Conservation (phyloP, 2,329 filamentous ascomycete species). For the Fusarium floridanum region DNA sequence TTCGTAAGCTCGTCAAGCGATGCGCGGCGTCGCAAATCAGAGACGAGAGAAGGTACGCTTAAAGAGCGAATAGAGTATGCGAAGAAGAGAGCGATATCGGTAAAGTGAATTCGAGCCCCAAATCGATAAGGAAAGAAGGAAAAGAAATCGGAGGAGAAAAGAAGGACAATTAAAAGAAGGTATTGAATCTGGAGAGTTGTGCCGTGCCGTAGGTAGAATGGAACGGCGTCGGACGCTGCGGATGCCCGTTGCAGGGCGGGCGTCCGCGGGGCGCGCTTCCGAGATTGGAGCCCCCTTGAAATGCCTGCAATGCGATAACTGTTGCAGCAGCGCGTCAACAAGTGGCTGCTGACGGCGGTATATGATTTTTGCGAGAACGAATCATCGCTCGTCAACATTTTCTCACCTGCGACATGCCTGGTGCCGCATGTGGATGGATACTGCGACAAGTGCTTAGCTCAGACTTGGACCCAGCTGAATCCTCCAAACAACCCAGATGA, state of each 20-base stretch:
- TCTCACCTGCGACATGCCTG: background rate
- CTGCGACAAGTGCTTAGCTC: conserved; percentile 15
- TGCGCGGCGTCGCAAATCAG: background rate
- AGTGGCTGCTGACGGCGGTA: conserved; percentile 18
- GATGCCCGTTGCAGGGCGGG: conserved; percentile 14
- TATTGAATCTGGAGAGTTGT: conserved; percentile 2
- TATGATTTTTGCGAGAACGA: background rate
- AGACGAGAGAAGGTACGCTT: background rate
- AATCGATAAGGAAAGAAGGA: background rate
- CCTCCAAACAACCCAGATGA: background rate
- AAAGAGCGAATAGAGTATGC: conserved; percentile 3
- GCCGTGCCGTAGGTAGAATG: background rate
- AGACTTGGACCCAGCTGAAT: conserved; percentile 2
- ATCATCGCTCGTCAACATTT: background rate
- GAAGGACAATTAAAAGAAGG: conserved; percentile 2
- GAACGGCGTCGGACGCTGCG: conserved; percentile 26
- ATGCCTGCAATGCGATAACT: conserved; percentile 7
- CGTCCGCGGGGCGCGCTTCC: conserved; percentile 37
- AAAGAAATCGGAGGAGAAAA: conserved; percentile 2
- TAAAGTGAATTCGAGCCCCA: background rate
- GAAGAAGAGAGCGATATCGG: background rate
- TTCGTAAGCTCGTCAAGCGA: background rate
- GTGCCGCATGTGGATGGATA: background rate
- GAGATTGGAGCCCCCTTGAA: conserved; percentile 37
- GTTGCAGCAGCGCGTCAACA: background rate